Base-by-base conservation (phyloP, 1,139 yeast species). In the Entelexis sorbosivorans region DNA sequence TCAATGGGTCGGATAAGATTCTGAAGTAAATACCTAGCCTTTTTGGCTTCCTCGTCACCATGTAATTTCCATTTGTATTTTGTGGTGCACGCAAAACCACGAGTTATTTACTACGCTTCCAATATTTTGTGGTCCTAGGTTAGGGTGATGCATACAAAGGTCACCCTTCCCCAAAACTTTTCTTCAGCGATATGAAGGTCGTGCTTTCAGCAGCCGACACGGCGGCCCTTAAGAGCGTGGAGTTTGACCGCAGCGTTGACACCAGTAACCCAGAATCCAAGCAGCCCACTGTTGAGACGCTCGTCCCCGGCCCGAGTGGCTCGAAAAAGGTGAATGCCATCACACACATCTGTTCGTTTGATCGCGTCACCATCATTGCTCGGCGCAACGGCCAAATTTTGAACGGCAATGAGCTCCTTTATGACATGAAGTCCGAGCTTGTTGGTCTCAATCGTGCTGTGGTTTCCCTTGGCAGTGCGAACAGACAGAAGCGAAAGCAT, bases 1-100 rank as follows among this genome's bases (percentile, higher is more conserved):
- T 89, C 20, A 78, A 84, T 58, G 85, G 91, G 24, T 35, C 47
- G 9, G 46, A 48, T 9, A 42, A 36, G 13, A 22, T 33, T n/a
- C 5, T 31, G 3, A 50, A 42, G 28, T 54, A 42, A 38, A 22
- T 4, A 22, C 24, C 6, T 5, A n/a, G n/a, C n/a, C n/a, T n/a
- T n/a, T n/a, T n/a, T n/a, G n/a, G n/a, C n/a, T n/a, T n/a, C n/a
- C n/a, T n/a, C n/a, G n/a, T n/a, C n/a, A n/a, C n/a, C n/a, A n/a
- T n/a, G n/a, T n/a, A n/a, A n/a, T n/a, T n/a, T n/a, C n/a, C n/a
- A n/a, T n/a, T n/a, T n/a, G n/a, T n/a, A n/a, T n/a, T n/a, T n/a
- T n/a, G 5, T 28, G 3, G 31, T 10, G 31, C 13, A 28, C 5
- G 5, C 31, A 28, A 1, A 5, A 5, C 10, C 5, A 9, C 13